Conservation (phyloP, 768 basidiomycete genomes). For the Boletus huronensis region DNA sequence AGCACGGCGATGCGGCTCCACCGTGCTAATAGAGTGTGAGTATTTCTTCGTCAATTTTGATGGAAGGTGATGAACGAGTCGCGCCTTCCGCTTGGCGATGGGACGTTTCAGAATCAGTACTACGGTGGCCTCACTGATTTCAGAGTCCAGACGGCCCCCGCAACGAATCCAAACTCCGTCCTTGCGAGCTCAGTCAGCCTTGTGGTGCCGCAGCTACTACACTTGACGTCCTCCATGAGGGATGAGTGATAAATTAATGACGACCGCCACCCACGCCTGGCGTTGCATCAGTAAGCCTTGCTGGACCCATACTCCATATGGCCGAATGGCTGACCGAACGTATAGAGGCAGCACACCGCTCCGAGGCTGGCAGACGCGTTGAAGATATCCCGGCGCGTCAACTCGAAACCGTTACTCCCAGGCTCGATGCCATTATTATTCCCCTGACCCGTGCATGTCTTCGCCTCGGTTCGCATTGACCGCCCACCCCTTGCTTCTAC, state of each 20-base stretch:
- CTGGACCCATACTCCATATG: background rate
- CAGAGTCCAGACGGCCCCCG: too few species aligned
- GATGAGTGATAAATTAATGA: background rate
- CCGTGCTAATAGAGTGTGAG: background rate
- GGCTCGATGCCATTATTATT: constrained; percentile 7
- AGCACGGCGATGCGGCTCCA: too few species aligned
- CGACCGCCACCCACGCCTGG: background rate
- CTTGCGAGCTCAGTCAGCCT: background rate
- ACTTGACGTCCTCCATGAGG: background rate
- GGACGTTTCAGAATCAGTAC: background rate
- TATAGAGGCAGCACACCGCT: background rate
- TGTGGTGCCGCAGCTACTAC: too few species aligned
- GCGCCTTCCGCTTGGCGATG: background rate
- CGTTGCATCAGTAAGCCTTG: background rate
- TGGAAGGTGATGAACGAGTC: background rate
- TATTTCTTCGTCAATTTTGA: background rate
- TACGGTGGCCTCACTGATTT: background rate
- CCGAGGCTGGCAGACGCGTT: background rate
- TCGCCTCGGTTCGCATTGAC: background rate
- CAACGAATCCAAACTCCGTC: background rate
- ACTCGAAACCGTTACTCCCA: background rate
- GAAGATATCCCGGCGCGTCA: background rate
- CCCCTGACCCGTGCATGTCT: background rate
- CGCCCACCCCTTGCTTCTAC: background rate
- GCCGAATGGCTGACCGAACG: background rate